phyloP scores from a whole-genome alignment of 2,329 filamentous ascomycete species.

The Geoglossum cookeanum region DNA sequence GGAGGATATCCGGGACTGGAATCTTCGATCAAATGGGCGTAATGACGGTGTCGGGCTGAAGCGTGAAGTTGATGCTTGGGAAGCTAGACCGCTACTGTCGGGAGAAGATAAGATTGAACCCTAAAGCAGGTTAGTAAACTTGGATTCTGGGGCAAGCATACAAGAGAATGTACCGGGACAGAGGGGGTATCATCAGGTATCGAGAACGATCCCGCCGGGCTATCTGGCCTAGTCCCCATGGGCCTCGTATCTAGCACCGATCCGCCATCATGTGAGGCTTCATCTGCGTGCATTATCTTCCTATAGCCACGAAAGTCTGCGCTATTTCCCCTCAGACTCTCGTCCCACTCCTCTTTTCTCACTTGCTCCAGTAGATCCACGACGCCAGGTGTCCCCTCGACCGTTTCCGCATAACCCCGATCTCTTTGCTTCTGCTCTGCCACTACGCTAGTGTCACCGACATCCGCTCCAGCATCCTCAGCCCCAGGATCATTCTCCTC shows the following conservation, averaged over 20 bases:
- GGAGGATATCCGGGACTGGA: constrained; percentile 68
- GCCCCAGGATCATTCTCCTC: constrained; percentile 15
- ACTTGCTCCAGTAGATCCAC: constrained; percentile 10
- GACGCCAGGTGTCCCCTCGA: constrained; percentile 4
- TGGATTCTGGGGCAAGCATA: background rate
- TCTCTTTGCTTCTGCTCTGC: background rate
- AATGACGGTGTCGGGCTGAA: constrained; percentile 65
- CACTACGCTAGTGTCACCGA: background rate
- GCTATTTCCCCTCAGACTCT: constrained; percentile 10
- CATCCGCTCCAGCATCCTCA: constrained; percentile 22
- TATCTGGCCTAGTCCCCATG: constrained; percentile 27
- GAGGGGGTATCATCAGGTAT: constrained; percentile 74
- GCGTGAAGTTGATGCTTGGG: constrained; percentile 45
- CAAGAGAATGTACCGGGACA: constrained; percentile 39
- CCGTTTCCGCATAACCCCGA: background rate
- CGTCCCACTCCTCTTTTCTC: constrained; percentile 10
- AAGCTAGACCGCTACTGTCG: constrained; percentile 55
- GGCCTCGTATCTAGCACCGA: constrained; percentile 11
- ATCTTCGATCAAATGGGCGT: constrained; percentile 83
- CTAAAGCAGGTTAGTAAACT: constrained; percentile 17
- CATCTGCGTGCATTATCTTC: constrained; percentile 12
- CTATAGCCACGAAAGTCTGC: constrained; percentile 17
- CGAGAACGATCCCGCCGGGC: constrained; percentile 52
- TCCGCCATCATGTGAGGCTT: constrained; percentile 9
- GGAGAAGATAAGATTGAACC: constrained; percentile 39